Percentiles rank a stretch among this genome's conserved stretches.
These are phyloP conservation scores for Myrica gale DNA, from an alignment of 306 rosid genomes.

Conservation along the genomic window DNA sequence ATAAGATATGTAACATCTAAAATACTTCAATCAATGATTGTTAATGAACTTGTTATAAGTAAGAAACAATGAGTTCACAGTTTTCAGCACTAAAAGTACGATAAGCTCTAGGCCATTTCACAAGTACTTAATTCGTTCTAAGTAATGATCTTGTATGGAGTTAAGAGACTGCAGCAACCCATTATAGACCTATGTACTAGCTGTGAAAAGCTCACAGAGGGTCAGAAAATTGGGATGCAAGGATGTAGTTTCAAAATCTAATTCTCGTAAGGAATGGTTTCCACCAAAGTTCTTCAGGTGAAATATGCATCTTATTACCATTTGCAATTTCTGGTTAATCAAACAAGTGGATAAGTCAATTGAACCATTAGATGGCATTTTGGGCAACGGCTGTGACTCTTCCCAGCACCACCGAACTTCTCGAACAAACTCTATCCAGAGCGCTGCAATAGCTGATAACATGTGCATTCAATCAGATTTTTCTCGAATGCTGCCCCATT, in stretches of 20 bases:
- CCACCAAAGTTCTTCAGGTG: slow-evolving; percentile 28
- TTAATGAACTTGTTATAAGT: neutral
- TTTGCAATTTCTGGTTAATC: slow-evolving; percentile 86
- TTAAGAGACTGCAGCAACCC: neutral
- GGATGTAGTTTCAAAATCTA: slow-evolving; percentile 14
- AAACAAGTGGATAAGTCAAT: slow-evolving; percentile 85
- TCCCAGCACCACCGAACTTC: slow-evolving; percentile 99
- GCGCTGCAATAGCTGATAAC: slow-evolving; percentile 68
- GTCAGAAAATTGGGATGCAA: neutral
- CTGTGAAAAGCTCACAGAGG: neutral
- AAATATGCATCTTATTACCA: slow-evolving; percentile 54
- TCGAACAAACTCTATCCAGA: slow-evolving; percentile 94
- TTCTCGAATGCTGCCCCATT: slow-evolving; percentile 21
- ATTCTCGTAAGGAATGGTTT: slow-evolving; percentile 17
- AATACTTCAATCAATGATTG: neutral
- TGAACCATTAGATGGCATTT: slow-evolving; percentile 67
- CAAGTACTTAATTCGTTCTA: neutral
- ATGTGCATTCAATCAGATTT: slow-evolving; percentile 9
- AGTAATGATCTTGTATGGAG: neutral
- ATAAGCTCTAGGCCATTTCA: neutral
- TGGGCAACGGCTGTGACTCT: slow-evolving; percentile 85
- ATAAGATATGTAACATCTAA: neutral
- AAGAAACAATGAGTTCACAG: neutral
- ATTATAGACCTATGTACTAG: neutral
- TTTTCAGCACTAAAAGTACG: neutral